These are phyloP conservation scores for Vicia villosa DNA, from an alignment of 306 rosid genomes.

Conservation along the genomic window DNA sequence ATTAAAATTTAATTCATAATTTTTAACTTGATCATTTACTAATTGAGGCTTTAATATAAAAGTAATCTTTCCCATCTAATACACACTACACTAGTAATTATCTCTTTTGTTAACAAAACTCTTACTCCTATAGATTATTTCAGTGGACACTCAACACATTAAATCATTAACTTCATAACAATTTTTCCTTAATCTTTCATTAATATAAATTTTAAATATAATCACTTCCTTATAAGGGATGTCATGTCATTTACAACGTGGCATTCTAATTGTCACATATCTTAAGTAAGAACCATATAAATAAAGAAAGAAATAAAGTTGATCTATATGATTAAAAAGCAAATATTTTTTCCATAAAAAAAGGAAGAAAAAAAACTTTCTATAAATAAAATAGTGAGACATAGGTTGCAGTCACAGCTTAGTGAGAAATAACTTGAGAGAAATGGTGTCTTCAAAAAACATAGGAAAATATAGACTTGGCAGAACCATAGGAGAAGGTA, in stretches of 20 bases:
- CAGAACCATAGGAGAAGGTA: conserved; percentile 77
- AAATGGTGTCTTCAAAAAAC: conserved; percentile 56
- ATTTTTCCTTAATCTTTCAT: background rate
- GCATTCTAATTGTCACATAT: background rate
- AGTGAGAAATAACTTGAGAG: background rate
- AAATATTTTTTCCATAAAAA: background rate
- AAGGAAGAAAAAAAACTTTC: background rate
- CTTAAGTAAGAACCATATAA: background rate
- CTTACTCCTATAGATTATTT: no score
- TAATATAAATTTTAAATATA: background rate
- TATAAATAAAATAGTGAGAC: background rate
- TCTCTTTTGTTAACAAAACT: background rate
- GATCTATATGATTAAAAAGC: background rate
- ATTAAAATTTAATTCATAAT: background rate
- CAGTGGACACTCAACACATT: no score
- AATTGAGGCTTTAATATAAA: background rate
- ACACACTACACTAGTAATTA: background rate
- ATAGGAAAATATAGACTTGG: conserved; percentile 65
- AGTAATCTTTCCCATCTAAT: no score
- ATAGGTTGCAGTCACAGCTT: background rate
- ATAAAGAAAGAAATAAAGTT: background rate
- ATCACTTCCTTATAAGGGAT: background rate
- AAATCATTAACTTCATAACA: no score
- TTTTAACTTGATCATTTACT: background rate
- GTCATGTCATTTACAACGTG: background rate